Conservation (phyloP, 352 stramenopile genomes). For the Pythium oligandrum region DNA sequence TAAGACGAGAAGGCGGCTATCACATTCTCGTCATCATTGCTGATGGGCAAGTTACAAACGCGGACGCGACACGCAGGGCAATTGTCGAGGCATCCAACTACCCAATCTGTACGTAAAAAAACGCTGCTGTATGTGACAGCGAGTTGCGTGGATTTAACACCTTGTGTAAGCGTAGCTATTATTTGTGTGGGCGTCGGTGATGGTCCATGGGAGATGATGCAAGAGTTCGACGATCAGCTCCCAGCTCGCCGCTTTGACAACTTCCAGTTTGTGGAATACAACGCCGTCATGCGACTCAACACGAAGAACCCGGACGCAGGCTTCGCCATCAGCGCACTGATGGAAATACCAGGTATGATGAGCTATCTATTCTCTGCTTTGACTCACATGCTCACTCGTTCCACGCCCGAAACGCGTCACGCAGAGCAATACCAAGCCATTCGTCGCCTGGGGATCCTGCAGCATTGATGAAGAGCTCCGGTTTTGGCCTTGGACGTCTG, state of each 20-base stretch:
- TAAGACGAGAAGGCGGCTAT: slow-evolving; percentile 40
- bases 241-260: slow-evolving; percentile 71
- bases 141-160: slow-evolving; percentile 3
- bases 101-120: slow-evolving; percentile 46
- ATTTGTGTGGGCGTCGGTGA: slow-evolving; percentile 74
- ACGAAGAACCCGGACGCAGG: slow-evolving; percentile 58
- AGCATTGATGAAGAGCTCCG: neutral
- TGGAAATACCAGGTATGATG: slow-evolving; percentile 63
- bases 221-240: slow-evolving; percentile 67
- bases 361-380: neutral
- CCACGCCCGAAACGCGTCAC: neutral
- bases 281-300: slow-evolving; percentile 56
- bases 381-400: neutral
- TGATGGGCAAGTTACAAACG: slow-evolving; percentile 55
- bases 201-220: slow-evolving; percentile 76
- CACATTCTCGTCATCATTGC: slow-evolving; percentile 80
- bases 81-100: slow-evolving; percentile 65
- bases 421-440: slow-evolving; percentile 32
- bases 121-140: neutral
- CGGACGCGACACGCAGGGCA: slow-evolving; percentile 46
- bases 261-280: slow-evolving; percentile 81
- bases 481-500: too few species aligned
- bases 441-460: slow-evolving; percentile 4
- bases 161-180: slow-evolving; percentile 19
- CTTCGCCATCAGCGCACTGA: slow-evolving; percentile 68